Base-by-base conservation (phyloP, 2,329 filamentous ascomycete species). In the Diaporthe vaccinii region DNA sequence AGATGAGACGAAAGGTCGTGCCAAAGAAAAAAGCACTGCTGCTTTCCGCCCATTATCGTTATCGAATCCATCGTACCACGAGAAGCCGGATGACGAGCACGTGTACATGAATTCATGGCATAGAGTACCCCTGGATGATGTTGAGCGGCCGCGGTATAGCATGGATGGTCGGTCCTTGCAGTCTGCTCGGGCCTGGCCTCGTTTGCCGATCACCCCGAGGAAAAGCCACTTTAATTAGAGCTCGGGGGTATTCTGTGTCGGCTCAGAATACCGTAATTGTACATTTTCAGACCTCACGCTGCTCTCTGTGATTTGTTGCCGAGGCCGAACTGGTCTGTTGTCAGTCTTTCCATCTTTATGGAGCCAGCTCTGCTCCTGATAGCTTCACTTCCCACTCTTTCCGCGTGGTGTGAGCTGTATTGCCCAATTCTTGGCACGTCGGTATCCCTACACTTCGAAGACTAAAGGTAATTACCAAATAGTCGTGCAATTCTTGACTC, bases 81-180 rank as follows among this genome's bases (percentile, higher is more conserved):
- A 69, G 34, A 69, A 69, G 49, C 46, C 65, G 34, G 65, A 69
- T 12, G 49, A 69, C n/a, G 49, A 69, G 46, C 31, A 55, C n/a
- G 49, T 69, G 12, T 69, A 55, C 34, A 55, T 49, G 15, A 55
- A 31, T 15, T 8, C 20, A 20, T 69, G 65, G 65, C 65, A 69
- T 2, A 69, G 65, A 20, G 49, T 69, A 22, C 65, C 65, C n/a
- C 22, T 69, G 9, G 65, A 69, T 4, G 65, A 69, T 17, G 15
- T 67, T 51, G 62, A 69, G 49, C 65, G 65, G 65, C 34, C 65
- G 49, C 65, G 65, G 22, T 69, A 69, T 31, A 69, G 65, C 65
- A 41, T 69, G 65, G 65, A 69, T 4, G 65, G 2, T 17, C 65
- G 46, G 5, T 53, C 49, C 15, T 41, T 49, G 39, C 65, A 55